Evolutionary conservation across 1,284 basidiomycete species (phyloP), one percentile per base, ranked within the genome.

Genomic region (Marasmius tenuissimus): DNA sequence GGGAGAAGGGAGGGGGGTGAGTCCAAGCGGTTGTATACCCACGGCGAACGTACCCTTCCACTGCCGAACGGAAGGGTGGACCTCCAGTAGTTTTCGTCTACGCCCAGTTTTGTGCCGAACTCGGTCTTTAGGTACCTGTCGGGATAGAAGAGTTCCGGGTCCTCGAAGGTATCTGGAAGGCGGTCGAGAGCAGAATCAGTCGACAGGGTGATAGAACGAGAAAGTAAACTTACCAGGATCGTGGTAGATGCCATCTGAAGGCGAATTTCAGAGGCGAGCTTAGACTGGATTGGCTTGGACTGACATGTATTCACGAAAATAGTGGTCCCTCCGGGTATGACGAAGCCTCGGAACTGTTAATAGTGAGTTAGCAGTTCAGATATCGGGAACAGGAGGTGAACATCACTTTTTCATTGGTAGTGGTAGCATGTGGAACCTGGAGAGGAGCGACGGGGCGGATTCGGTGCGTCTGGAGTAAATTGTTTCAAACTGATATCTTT

Each of bases 361-460:
- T 10, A n/a, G 52, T 16, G 22, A 22, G 33, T 22, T 45, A 38
- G 27, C 35, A 1, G 38, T 18, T 34, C 8, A 11, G 16, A 18
- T 35, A 12, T 33, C 9, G 18, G 4, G 3, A 35, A 14, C 14
- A 58, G 11, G 7, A 40, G 4, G n/a, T 9, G 2, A 8, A 52
- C 9, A 58, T 18, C 47, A 67, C 64, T 37, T 66, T 57, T 18
- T 63, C 63, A 2, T 60, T 18, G 27, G 53, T 55, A n/a, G 60
- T 20, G 18, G 63, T 55, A 18, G 50, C 40, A 48, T 67, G 68
- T 9, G 68, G 66, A 33, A 69, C 48, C 18, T 54, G 34, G 5
- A 67, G 45, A 2, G 68, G 68, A 1, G 63, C 57, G 9, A 66
- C 55, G 4, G 66, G 65, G n/a, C 66, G 59, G 66, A 68, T 72